Percentiles rank a stretch among this genome's conserved stretches.
These are phyloP conservation scores for Nemania sp. DNA, from an alignment of 2,329 filamentous ascomycete genomes.

Conservation along the genomic window DNA sequence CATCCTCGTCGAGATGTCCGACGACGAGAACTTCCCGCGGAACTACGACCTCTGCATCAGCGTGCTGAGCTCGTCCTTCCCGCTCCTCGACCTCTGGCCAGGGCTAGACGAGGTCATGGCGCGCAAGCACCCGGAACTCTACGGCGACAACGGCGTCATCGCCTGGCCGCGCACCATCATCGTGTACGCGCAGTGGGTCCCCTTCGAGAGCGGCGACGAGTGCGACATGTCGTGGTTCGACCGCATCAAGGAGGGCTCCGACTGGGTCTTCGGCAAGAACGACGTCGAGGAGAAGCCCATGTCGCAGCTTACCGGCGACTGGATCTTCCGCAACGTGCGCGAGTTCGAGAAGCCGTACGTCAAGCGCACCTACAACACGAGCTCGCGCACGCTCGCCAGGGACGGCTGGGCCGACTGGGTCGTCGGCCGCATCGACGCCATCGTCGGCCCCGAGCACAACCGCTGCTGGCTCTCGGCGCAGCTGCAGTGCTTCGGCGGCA, in stretches of 20 bases:
- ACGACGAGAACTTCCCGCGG: conserved; percentile 48
- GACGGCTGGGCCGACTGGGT: conserved; percentile 49
- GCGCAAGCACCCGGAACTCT: conserved; percentile 43
- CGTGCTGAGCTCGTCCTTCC: conserved; percentile 48
- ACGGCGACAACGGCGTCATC: conserved; percentile 43
- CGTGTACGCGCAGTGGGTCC: conserved; percentile 55
- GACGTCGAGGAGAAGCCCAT: conserved; percentile 48
- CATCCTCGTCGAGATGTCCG: conserved; percentile 50
- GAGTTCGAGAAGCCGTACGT: conserved; percentile 55
- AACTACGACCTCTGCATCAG: conserved; percentile 54
- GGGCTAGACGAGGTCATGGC: conserved; percentile 44
- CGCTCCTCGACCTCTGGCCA: conserved; percentile 44
- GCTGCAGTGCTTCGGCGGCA: conserved; percentile 51
- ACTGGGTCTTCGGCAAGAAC: conserved; percentile 42
- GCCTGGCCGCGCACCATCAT: conserved; percentile 48
- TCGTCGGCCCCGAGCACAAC: conserved; percentile 44
- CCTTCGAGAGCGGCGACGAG: conserved; percentile 43
- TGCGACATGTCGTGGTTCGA: conserved; percentile 43
- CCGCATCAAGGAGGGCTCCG: conserved; percentile 45
- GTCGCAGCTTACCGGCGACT: conserved; percentile 49
- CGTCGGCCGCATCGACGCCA: conserved; percentile 44
- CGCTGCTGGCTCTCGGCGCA: conserved; percentile 51
- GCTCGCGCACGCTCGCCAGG: conserved; percentile 46
- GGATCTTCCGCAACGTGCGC: conserved; percentile 51
- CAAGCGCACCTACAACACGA: conserved; percentile 52